These are phyloP conservation scores for Neophaeococcomyces mojaviensis DNA, from an alignment of 2,329 filamentous ascomycete genomes.

Conservation along the genomic window DNA sequence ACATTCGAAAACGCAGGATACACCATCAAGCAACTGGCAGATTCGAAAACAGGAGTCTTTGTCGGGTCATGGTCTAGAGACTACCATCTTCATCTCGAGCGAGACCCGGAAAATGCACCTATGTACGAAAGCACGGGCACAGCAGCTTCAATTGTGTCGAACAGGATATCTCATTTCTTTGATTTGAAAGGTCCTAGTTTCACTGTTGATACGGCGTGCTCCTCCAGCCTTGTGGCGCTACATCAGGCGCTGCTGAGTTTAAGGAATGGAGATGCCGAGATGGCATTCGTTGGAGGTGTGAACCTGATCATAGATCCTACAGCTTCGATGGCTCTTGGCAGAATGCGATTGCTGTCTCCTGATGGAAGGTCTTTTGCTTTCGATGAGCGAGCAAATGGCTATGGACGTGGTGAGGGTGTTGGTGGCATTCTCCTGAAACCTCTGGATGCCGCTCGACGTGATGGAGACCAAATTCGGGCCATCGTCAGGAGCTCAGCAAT, in stretches of 20 bases:
- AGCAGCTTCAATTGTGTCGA: conserved; percentile 32
- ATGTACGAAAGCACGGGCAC: conserved; percentile 27
- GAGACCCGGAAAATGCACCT: conserved; percentile 10
- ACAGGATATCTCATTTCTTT: conserved; percentile 36
- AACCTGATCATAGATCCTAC: conserved; percentile 3
- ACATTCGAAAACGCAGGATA: conserved; percentile 23
- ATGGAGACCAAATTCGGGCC: conserved; percentile 40
- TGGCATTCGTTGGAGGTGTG: conserved; percentile 24
- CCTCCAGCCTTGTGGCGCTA: conserved; percentile 33
- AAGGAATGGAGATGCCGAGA: conserved; percentile 24
- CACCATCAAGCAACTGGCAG: conserved; percentile 22
- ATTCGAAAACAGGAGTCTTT: conserved; percentile 29
- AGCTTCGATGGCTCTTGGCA: conserved; percentile 15
- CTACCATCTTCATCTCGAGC: conserved; percentile 24
- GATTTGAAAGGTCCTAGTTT: conserved; percentile 34
- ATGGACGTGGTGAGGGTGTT: conserved; percentile 47
- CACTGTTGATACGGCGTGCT: conserved; percentile 43
- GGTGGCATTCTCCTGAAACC: conserved; percentile 46
- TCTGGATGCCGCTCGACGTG: conserved; percentile 40
- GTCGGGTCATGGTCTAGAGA: conserved; percentile 27
- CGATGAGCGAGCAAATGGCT: conserved; percentile 42
- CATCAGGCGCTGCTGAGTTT: conserved; percentile 30
- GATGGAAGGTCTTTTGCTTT: conserved; percentile 46
- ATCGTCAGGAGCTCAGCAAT: conserved; percentile 30
- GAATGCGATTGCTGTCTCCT: conserved; percentile 41